Evolutionary conservation across 192 early-diverging fungal species (phyloP), one percentile per base, ranked within the genome.

Genomic region (Coemansia erecta): DNA sequence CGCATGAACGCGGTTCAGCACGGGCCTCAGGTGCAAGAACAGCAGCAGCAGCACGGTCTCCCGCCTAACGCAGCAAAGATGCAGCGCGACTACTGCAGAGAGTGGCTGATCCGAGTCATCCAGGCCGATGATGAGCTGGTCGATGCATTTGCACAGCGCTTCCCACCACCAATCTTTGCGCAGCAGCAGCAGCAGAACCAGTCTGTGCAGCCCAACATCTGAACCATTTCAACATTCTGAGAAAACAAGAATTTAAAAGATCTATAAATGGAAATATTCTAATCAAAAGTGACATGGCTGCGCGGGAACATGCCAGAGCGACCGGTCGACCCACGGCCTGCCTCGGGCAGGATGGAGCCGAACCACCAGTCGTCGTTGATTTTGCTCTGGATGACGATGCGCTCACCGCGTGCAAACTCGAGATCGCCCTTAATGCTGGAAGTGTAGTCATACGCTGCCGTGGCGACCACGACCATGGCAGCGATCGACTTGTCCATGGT

Each of bases 341-440:
- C 55, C 12, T 53, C 68, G 26, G 76, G 66, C 28, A 79, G 61
- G 19, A 79, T 71, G 26, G 69, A 72, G 31, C 76, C 76, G 37
- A 72, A 72, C 76, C 76, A 79, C 76, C 76, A 79, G 63, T 79
- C 76, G 60, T 79, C 76, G 52, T 79, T 79, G 76, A 79, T 65
- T 24, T 65, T 64, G 66, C 70, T 72, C 58, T 72, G 69, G 46
- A 79, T 64, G 51, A 72, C 66, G 21, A 79, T 79, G 60, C 76
- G 76, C 58, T 79, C 76, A 56, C 70, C 76, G 28, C 42, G 45
- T 31, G 62, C 31, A 42, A 79, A 79, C 62, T 72, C 70, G 31
- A 79, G 58, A 42, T 79, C 76, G 50, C 76, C 76, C 56, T 72
- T 79, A 59, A 79, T 68, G 41, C 59, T 56, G 22, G 76, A 72